Percentiles rank a stretch among this genome's conserved stretches.
Conservation (phyloP, 1,139 yeast species). For the Candida anutae region DNA sequence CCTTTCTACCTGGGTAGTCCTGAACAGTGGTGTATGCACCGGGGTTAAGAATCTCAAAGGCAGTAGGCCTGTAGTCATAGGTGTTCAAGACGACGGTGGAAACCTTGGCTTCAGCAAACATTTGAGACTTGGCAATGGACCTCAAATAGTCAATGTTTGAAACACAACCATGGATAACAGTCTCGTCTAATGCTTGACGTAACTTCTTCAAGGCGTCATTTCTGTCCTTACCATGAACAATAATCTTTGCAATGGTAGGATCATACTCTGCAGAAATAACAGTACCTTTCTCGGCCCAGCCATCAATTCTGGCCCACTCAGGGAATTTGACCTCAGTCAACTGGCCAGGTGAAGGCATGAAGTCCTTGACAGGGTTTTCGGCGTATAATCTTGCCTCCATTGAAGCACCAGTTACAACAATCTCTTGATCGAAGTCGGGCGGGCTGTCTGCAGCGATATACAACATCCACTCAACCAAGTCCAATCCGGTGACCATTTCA, state of each 20-base stretch:
- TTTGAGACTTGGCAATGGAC: conserved; percentile 71
- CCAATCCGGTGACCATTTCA: conserved; percentile 89
- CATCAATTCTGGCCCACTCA: conserved; percentile 82
- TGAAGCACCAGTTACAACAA: conserved; percentile 71
- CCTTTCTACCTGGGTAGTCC: conserved; percentile 89
- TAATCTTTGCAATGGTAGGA: conserved; percentile 92
- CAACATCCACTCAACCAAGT: conserved; percentile 95
- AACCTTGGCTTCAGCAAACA: conserved; percentile 79
- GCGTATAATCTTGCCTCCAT: conserved; percentile 97
- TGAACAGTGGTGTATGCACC: conserved; percentile 96
- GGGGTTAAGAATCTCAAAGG: conserved; percentile 75
- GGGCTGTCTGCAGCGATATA: conserved; percentile 83
- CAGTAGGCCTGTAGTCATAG: conserved; percentile 72
- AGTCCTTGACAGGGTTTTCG: conserved; percentile 92
- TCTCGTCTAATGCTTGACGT: conserved; percentile 75
- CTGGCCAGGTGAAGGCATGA: conserved; percentile 95
- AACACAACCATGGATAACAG: conserved; percentile 80
- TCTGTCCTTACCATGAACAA: conserved; percentile 87
- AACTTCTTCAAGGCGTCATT: conserved; percentile 72
- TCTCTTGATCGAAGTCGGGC: conserved; percentile 59
- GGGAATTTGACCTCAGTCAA: conserved; percentile 82
- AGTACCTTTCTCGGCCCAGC: conserved; percentile 93
- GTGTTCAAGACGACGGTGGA: conserved; percentile 83
- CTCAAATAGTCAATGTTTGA: conserved; percentile 87
- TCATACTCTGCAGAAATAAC: conserved; percentile 87